Evolutionary conservation across 306 rosid species (phyloP).

Genomic region (Inga oerstediana): DNA sequence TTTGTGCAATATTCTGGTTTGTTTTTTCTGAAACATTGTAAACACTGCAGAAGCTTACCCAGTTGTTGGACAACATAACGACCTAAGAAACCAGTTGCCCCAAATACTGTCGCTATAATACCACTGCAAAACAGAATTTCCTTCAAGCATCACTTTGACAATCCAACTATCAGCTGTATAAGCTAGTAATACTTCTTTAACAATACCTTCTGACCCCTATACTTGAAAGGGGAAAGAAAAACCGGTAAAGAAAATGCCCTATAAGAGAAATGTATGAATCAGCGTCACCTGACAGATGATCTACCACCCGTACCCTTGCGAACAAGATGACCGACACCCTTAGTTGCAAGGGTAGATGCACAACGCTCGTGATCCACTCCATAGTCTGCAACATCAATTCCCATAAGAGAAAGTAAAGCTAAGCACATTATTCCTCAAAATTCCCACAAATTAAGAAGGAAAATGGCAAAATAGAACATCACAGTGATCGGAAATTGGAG

Average conservation of each 20-base stretch:
- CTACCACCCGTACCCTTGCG: constrained; percentile 99
- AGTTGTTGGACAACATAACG: constrained; percentile 98
- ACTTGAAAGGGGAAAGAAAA: constrained; percentile 6
- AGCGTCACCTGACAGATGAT: constrained; percentile 85
- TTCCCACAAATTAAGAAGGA: constrained; percentile 17
- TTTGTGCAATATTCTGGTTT: neutral
- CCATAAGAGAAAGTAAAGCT: constrained; percentile 17
- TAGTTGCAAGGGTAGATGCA: constrained; percentile 70
- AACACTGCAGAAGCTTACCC: constrained; percentile 53
- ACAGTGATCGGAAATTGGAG: constrained; percentile 71
- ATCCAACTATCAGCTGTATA: constrained; percentile 22
- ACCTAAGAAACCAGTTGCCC: constrained; percentile 98
- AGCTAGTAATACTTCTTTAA: constrained; percentile 31
- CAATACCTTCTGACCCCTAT: constrained; percentile 24
- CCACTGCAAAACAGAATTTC: constrained; percentile 67
- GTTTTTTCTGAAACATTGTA: constrained; percentile 14
- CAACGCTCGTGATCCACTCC: constrained; percentile 66
- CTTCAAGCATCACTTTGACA: constrained; percentile 33
- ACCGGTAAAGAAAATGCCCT: neutral
- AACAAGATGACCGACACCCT: constrained; percentile 85
- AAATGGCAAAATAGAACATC: constrained; percentile 17
- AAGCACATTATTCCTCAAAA: constrained; percentile 9
- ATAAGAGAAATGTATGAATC: neutral
- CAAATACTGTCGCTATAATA: constrained; percentile 89
- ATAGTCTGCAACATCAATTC: constrained; percentile 48